These are phyloP conservation scores for Peniophora sp. DNA, from an alignment of 1,284 basidiomycete species.

Conservation along the genomic window DNA sequence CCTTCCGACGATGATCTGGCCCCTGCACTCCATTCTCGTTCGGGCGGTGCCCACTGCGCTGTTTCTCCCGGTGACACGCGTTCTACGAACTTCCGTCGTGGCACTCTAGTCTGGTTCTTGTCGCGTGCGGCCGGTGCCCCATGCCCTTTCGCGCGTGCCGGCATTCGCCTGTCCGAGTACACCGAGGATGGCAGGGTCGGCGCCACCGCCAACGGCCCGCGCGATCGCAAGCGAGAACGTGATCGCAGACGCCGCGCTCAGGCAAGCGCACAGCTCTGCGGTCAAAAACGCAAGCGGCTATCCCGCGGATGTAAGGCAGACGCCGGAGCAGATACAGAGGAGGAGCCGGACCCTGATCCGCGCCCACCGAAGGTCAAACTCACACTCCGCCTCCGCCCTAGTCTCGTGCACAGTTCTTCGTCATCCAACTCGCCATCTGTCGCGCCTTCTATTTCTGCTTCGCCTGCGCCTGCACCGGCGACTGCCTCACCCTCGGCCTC, in stretches of 20 bases:
- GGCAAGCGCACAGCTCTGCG: slow-evolving; percentile 35
- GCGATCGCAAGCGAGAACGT: slow-evolving; percentile 32
- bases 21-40: slow-evolving; percentile 59
- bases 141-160: slow-evolving; percentile 63
- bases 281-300: slow-evolving; percentile 65
- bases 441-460: slow-evolving; percentile 14
- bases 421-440: slow-evolving; percentile 13
- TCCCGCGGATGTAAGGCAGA: slow-evolving; percentile 37
- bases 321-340: slow-evolving; percentile 33
- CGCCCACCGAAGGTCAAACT: slow-evolving; percentile 62
- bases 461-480: slow-evolving; percentile 12
- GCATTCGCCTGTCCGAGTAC: slow-evolving; percentile 65
- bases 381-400: slow-evolving; percentile 52
- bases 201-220: slow-evolving; percentile 16
- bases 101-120: slow-evolving; percentile 74
- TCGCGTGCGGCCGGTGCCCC: slow-evolving; percentile 63
- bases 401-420: slow-evolving; percentile 24
- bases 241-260: slow-evolving; percentile 22
- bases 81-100: slow-evolving; percentile 66
- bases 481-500: neutral
- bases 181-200: slow-evolving; percentile 37
- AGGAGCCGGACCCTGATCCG: slow-evolving; percentile 28
- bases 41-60: slow-evolving; percentile 54
- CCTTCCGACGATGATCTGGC: slow-evolving; percentile 61
- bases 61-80: slow-evolving; percentile 37